Conservation (phyloP, 192 early-diverging fungal species). For the Mortierella hygrophila region DNA sequence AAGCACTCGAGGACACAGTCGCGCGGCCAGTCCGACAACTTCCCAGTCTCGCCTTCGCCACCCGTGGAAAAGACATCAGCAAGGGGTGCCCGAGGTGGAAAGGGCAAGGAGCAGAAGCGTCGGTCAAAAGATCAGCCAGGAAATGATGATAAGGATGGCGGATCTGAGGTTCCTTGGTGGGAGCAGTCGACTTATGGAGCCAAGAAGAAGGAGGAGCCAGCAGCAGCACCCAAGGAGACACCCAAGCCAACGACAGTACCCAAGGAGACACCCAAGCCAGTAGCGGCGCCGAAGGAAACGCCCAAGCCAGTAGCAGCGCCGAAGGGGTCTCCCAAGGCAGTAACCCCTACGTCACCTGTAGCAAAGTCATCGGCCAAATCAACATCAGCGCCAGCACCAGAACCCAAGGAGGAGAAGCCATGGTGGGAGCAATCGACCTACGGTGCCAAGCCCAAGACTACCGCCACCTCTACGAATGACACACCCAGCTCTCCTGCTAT, state of each 20-base stretch:
- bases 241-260: background rate
- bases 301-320: background rate
- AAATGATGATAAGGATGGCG: constrained; percentile 7
- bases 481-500: background rate
- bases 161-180: constrained; percentile 39
- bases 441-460: constrained; percentile 27
- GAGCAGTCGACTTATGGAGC: constrained; percentile 42
- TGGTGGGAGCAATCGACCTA: constrained; percentile 58
- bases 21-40: background rate
- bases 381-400: background rate
- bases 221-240: background rate
- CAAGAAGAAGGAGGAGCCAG: constrained; percentile 36
- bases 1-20: constrained; percentile 15
- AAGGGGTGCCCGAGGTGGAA: constrained; percentile 34
- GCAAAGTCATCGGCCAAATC: background rate
- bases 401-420: constrained; percentile 10
- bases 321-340: constrained; percentile 3
- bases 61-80: constrained; percentile 8
- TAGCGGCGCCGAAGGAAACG: background rate
- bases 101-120: constrained; percentile 41
- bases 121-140: constrained; percentile 28
- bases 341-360: background rate
- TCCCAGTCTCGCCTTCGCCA: background rate
- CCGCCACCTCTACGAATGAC: background rate
- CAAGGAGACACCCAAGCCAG: background rate